phyloP scores from a whole-genome alignment of 495 filamentous ascomycete genomes.

The Podospora pseudocomata region DNA sequence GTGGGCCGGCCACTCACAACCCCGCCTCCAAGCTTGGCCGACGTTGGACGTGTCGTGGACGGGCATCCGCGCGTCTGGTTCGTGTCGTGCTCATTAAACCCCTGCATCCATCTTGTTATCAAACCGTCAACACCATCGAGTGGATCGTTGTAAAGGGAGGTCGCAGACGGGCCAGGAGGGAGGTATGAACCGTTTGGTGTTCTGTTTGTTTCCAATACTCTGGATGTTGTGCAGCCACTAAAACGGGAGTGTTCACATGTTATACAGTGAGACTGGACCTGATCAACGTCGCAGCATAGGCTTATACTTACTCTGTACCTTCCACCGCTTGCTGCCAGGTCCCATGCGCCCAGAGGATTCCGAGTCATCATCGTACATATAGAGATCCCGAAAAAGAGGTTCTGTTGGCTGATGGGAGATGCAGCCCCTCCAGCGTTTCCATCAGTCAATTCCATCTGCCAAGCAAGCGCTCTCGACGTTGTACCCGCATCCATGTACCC shows the following conservation, averaged over 20 bases:
- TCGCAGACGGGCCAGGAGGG: background rate
- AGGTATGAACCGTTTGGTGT: background rate
- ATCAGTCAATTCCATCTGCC: background rate
- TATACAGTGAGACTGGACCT: background rate
- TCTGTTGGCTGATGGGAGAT: background rate
- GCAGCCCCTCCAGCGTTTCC: background rate
- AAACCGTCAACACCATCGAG: background rate
- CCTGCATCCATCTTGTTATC: background rate
- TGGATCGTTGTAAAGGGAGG: background rate
- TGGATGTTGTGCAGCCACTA: too few relatives aligned
- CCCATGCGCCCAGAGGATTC: background rate
- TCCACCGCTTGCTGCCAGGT: background rate
- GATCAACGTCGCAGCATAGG: background rate
- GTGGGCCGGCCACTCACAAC: slow-evolving; percentile 5
- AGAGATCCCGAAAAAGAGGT: background rate
- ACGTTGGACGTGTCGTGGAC: slow-evolving; percentile 13
- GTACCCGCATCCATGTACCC: background rate
- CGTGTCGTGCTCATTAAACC: slow-evolving; percentile 19
- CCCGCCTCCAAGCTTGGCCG: slow-evolving; percentile 5
- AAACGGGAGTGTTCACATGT: background rate
- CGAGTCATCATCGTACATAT: background rate
- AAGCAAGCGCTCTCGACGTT: background rate
- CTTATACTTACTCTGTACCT: too few relatives aligned
- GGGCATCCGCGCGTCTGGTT: slow-evolving; percentile 22
- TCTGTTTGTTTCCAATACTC: background rate